Evolutionary conservation across 192 early-diverging fungal species (phyloP).

Genomic region (Gamsiella multidivaricata): DNA sequence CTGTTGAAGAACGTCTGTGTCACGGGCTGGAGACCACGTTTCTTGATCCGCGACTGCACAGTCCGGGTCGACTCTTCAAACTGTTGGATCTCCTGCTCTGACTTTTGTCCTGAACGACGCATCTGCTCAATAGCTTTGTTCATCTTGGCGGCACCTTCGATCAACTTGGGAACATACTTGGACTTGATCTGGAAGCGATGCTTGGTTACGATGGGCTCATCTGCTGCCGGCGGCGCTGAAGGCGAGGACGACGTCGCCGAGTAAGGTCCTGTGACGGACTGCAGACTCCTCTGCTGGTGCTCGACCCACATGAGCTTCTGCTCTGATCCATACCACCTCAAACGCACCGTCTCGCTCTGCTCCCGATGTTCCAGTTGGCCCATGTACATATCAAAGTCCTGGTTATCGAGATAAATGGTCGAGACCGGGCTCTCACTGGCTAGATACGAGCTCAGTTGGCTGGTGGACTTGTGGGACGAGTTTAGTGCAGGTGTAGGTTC

Average conservation of each 20-base stretch:
- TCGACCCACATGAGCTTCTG: constrained; percentile 87
- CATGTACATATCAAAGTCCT: constrained; percentile 83
- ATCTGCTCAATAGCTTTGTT: constrained; percentile 25
- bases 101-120: constrained; percentile 39
- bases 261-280: background rate
- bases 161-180: constrained; percentile 40
- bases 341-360: constrained; percentile 81
- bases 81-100: constrained; percentile 34
- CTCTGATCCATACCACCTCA: constrained; percentile 90
- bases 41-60: constrained; percentile 39
- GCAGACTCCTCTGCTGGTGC: constrained; percentile 78
- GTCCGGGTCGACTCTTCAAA: constrained; percentile 35
- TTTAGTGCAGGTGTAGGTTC: constrained; percentile 64
- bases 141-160: constrained; percentile 35
- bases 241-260: constrained; percentile 6
- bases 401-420: constrained; percentile 92
- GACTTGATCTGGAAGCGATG: constrained; percentile 54
- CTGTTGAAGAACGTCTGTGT: constrained; percentile 58
- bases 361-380: constrained; percentile 83
- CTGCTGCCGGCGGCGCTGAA: background rate
- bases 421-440: constrained; percentile 66
- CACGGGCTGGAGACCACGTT: constrained; percentile 28
- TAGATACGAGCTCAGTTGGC: constrained; percentile 32
- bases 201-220: constrained; percentile 23
- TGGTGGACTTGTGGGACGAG: constrained; percentile 28